Evolutionary conservation across 306 rosid species (phyloP), one percentile per base, ranked within the genome.

Genomic region (Medicago arabica): DNA sequence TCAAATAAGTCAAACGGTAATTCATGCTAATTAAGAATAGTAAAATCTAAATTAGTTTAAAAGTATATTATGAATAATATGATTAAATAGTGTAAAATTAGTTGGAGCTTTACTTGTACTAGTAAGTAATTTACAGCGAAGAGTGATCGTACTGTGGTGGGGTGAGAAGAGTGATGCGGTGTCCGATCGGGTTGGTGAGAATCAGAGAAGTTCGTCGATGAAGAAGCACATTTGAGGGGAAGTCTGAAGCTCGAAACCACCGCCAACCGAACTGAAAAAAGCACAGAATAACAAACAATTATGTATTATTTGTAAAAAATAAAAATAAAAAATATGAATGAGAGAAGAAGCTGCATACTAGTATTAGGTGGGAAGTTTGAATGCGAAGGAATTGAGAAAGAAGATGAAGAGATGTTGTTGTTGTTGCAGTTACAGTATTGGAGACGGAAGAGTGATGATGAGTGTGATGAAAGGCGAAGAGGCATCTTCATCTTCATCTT

Each of bases 71-170:
- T 1, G 12, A 43, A 43, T 43, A 12, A 43, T 43, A 43, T 9
- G 5, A 1, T 43, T 43, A 41, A 40, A 40, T 40, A 40, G 3
- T 8, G 2, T 40, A 8, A 11, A 41, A 41, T 41, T 41, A 41
- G 46, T 41, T 40, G 44, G 44, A 40, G 44, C 31, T 41, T 2
- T 41, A 41, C 46, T 41, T 41, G 9, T 28, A 28, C 31, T 28
- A 28, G 31, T 28, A 28, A 28, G 31, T 28, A 28, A 28, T 28
- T 28, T 28, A 28, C 31, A 28, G 0, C 3, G 31, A 28, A n/a
- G n/a, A n/a, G n/a, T n/a, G n/a, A n/a, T n/a, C n/a, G 46, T 40
- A 54, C 98, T 88, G 80, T 85, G 25, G 79, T 16, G 13, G 79
- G 57, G 19, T 51, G 63, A 36, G 85, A 40, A 0, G 73, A 76